Percentiles rank a stretch among this genome's conserved stretches.
These are phyloP conservation scores for Candida frijolesensis DNA, from an alignment of 1,139 yeast genomes.

Conservation along the genomic window DNA sequence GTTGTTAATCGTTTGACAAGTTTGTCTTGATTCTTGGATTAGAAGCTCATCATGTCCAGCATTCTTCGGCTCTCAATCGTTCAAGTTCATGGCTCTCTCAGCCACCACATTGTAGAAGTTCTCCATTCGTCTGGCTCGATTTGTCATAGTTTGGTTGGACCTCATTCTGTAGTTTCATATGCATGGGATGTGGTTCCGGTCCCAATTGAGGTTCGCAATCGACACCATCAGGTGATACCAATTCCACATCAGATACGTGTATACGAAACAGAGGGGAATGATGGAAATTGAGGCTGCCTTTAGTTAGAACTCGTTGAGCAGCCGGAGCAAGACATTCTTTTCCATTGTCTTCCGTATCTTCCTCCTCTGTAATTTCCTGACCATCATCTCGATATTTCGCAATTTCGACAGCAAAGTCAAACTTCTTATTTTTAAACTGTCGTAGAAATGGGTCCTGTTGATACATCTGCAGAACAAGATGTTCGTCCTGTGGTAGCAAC, in stretches of 20 bases:
- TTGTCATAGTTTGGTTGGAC: neutral
- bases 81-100: neutral
- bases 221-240: neutral
- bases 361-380: neutral
- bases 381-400: neutral
- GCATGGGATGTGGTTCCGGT: neutral
- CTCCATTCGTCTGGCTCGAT: neutral
- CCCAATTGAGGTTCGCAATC: neutral
- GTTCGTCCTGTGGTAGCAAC: neutral
- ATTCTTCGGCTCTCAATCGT: neutral
- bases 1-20: too few species aligned
- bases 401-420: neutral
- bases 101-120: neutral
- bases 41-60: too few species aligned
- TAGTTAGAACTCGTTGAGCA: neutral
- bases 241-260: neutral
- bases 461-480: neutral
- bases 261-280: neutral
- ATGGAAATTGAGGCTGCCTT: neutral
- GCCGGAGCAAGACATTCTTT: neutral
- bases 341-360: neutral
- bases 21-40: too few species aligned
- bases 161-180: neutral
- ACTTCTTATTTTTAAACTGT: neutral
- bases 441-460: neutral